A percentile compares a stretch with the other conserved stretches of the same genome.
Evolutionary conservation across 495 filamentous ascomycete genomes (phyloP).

Genomic region (Thermochaetoides thermophila): DNA sequence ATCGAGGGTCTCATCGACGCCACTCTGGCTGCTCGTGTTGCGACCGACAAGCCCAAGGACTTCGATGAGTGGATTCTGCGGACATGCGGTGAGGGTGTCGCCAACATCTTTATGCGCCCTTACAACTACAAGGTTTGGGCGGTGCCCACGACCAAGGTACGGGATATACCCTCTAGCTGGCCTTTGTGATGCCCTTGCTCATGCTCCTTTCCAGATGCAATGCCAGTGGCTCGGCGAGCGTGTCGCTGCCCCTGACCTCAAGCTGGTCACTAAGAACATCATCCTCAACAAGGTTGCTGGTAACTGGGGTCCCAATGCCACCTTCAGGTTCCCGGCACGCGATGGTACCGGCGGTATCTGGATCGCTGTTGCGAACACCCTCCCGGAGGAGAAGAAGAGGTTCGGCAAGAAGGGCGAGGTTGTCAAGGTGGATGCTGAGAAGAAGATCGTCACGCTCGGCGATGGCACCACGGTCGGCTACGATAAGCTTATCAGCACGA

Average conservation of each 20-base stretch:
- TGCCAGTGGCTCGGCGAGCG: conserved; percentile 97
- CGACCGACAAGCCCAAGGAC: conserved; percentile 80
- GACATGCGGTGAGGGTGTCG: conserved; percentile 79
- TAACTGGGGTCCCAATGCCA: conserved; percentile 96
- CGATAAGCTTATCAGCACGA: conserved; percentile 84
- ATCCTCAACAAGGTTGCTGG: conserved; percentile 92
- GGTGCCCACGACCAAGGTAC: conserved; percentile 91
- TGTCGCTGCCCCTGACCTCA: conserved; percentile 93
- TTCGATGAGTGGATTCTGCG: conserved; percentile 99
- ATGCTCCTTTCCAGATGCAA: conserved; percentile 68
- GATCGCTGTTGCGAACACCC: conserved; percentile 90
- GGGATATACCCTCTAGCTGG: conserved; percentile 8
- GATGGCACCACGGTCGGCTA: conserved; percentile 88
- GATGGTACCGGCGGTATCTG: conserved; percentile 97
- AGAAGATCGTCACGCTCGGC: conserved; percentile 66
- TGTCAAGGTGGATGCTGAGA: conserved; percentile 66
- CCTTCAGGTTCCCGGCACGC: conserved; percentile 93
- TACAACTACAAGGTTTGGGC: conserved; percentile 99
- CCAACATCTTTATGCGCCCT: conserved; percentile 95
- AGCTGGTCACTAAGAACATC: conserved; percentile 86
- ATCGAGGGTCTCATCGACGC: conserved; percentile 97
- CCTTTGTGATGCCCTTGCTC: conserved; percentile 2
- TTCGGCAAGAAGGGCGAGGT: conserved; percentile 81
- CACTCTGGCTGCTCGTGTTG: conserved; percentile 66
- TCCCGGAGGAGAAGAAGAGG: conserved; percentile 80